Evolutionary conservation across 345 rosid genomes (phyloP), one percentile per base, ranked within the genome.

Genomic region (Durio zibethinus): DNA sequence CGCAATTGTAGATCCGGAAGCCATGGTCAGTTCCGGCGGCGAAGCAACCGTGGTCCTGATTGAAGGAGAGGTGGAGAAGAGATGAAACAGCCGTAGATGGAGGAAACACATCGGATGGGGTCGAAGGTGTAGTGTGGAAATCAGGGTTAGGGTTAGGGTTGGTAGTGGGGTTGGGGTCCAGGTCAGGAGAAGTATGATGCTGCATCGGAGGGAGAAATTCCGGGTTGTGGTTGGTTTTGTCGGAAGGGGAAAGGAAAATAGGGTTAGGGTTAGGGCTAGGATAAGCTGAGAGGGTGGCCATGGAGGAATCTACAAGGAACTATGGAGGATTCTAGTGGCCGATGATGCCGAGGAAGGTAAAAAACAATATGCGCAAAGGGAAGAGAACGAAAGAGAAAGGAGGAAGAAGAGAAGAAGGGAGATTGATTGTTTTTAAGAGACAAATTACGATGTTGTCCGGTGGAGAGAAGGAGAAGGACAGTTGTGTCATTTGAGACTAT

Each of bases 11-110:
- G 87, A 94, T 91, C 66, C 91, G 91, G 84, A 97, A 97, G 43
- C 99, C 99, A n/a, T 87, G 90, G 80, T 88, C 90, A n/a, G 92
- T 92, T 7, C 94, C 98, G 0, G 89, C 90, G 0, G 98, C 97
- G 84, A 96, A 96, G 80, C 99, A 96, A 15, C 94, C 89, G 2
- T 85, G 84, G 82, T 97, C 99, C 74, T 97, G 98, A 75, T 97
- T 97, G 77, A 91, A 97, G 57, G 94, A 91, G 76, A 92, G 80
- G 69, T 94, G 89, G 48, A 92, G 96, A 29, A 94, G 85, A 8
- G 86, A 76, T 0, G 89, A 82, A 20, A 15, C 73, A 1, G 70
- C 75, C 20, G 82, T 36, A 1, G 82, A 48, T 0, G 85, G 62
- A 0, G 81, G 18, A 31, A 84, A 14, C 5, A 80, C 18, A 2